Evolutionary conservation across 805 yeast genomes (phyloP).

Genomic region (Scheffersomyces coipomensis): DNA sequence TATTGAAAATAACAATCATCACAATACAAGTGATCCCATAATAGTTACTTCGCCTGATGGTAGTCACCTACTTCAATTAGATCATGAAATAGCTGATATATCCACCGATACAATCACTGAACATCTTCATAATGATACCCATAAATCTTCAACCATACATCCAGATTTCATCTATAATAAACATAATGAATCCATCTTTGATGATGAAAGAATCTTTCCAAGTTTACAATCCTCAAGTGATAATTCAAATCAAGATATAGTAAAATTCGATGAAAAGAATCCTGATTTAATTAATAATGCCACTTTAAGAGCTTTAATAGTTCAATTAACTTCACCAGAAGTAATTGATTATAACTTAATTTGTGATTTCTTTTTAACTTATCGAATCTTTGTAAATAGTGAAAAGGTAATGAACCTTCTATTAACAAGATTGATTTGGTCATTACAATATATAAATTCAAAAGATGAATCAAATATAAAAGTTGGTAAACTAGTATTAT

Average conservation of each 20-base stretch:
- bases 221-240: slow-evolving; percentile 15
- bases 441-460: slow-evolving; percentile 45
- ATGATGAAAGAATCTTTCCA: slow-evolving; percentile 35
- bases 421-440: slow-evolving; percentile 70
- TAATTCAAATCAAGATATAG: slow-evolving; percentile 18
- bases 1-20: too few species aligned
- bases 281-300: slow-evolving; percentile 35
- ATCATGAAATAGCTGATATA: not conserved
- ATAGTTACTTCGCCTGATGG: too few species aligned
- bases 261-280: slow-evolving; percentile 32
- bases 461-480: slow-evolving; percentile 22
- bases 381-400: slow-evolving; percentile 66
- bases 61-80: not conserved
- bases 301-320: slow-evolving; percentile 47
- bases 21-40: too few species aligned
- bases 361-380: slow-evolving; percentile 85
- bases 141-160: slow-evolving; percentile 6
- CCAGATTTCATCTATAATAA: slow-evolving; percentile 28
- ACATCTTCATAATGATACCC: not conserved
- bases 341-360: slow-evolving; percentile 73
- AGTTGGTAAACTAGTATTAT: slow-evolving; percentile 63
- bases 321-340: slow-evolving; percentile 69
- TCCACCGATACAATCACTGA: not conserved
- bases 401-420: slow-evolving; percentile 58
- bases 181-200: slow-evolving; percentile 37